A percentile compares a stretch with the other conserved stretches of the same genome.
phyloP scores from a whole-genome alignment of 306 rosid genomes.

The Quercus suber region DNA sequence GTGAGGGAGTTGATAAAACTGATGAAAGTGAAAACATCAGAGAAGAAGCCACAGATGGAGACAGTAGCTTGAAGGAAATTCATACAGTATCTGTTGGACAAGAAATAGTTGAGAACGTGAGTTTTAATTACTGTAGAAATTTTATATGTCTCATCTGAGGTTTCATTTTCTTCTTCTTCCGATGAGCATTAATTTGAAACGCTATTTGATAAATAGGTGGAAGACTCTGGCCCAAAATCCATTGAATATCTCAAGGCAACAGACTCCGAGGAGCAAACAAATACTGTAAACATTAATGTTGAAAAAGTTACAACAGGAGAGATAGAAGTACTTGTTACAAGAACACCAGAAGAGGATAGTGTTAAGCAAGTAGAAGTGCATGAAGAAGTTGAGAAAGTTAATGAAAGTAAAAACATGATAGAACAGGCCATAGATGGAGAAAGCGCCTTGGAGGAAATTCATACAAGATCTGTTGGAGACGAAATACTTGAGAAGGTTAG shows the following conservation, averaged over 20 bases:
- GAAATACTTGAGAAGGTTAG: background rate
- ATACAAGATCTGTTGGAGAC: background rate
- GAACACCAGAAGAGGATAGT: no score
- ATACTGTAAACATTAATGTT: background rate
- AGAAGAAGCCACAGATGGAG: background rate
- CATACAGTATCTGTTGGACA: background rate
- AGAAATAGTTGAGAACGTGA: slow-evolving; percentile 18
- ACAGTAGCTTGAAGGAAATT: background rate
- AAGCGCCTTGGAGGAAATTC: no score
- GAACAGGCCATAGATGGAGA: background rate
- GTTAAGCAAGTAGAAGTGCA: no score
- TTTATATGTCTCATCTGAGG: no score
- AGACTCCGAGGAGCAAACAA: background rate
- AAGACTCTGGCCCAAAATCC: background rate
- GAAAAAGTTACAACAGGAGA: background rate
- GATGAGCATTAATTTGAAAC: no score
- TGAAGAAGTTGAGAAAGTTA: background rate
- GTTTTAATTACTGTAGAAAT: background rate
- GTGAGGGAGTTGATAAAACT: background rate
- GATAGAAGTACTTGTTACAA: no score
- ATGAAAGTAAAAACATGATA: background rate
- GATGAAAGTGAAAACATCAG: slow-evolving; percentile 11
- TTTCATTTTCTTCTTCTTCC: no score
- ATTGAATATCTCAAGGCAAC: background rate
- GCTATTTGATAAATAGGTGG: no score